A percentile compares a stretch with the other conserved stretches of the same genome.
Evolutionary conservation across 495 filamentous ascomycete species (phyloP).

Genomic region (Talaromyces ruber): DNA sequence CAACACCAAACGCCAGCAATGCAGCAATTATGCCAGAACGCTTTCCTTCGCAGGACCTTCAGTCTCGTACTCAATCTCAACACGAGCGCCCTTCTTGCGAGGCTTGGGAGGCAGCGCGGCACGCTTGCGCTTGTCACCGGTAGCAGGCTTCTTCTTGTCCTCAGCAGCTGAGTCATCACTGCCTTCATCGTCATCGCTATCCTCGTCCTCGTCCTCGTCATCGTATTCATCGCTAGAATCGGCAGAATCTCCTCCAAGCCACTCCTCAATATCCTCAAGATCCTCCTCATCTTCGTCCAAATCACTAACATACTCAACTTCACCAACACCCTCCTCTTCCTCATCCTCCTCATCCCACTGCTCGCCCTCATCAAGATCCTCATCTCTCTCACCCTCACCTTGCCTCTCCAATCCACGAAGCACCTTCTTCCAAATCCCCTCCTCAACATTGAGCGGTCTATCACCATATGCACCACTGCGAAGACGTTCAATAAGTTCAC

Average conservation of each 20-base stretch:
- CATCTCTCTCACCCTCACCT: conserved; percentile 76
- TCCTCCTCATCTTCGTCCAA: conserved; percentile 56
- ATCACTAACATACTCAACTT: conserved; percentile 81
- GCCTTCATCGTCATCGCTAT: conserved; percentile 40
- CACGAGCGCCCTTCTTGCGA: conserved; percentile 57
- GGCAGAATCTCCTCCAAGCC: conserved; percentile 55
- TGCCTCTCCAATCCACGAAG: conserved; percentile 78
- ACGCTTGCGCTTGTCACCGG: conserved; percentile 63
- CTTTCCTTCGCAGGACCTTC: conserved; percentile 45
- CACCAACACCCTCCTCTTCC: conserved; percentile 64
- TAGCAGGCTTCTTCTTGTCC: conserved; percentile 35
- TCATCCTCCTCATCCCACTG: conserved; percentile 58
- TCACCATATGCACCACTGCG: conserved; percentile 92
- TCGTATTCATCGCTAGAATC: conserved; percentile 44
- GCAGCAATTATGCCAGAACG: conserved; percentile 27
- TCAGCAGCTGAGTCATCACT: conserved; percentile 33
- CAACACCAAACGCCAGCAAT: conserved; percentile 28
- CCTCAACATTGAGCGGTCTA: conserved; percentile 86
- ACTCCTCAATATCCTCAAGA: conserved; percentile 66
- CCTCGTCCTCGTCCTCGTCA: conserved; percentile 39
- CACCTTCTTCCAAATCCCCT: conserved; percentile 95
- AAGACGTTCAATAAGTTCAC: conserved; percentile 87
- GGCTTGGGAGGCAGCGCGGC: conserved; percentile 47
- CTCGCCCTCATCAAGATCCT: conserved; percentile 86
- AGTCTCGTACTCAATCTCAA: conserved; percentile 67